phyloP scores from a whole-genome alignment of 208 protist genomes.

The Acanthamoeba culbertsoni region DNA sequence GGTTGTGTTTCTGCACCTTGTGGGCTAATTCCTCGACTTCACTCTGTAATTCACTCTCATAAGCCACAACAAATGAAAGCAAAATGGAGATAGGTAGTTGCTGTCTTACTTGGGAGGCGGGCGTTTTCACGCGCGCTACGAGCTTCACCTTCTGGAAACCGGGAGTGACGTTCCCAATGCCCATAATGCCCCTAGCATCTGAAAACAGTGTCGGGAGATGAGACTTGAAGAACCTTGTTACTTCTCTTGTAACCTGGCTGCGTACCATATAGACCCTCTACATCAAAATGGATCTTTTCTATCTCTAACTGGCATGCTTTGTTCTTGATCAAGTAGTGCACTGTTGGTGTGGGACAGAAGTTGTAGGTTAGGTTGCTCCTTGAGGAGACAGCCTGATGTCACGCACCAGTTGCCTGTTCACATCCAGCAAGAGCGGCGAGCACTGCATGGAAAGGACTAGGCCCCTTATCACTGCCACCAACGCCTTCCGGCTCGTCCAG shows the following conservation, averaged over 20 bases:
- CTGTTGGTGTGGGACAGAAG: background rate
- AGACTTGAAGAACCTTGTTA: no score
- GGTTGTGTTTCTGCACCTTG: constrained; percentile 32
- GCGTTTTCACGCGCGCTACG: background rate
- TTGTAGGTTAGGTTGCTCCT: background rate
- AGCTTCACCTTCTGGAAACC: constrained; percentile 36
- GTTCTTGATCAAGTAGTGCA: constrained; percentile 47
- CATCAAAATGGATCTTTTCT: constrained; percentile 2
- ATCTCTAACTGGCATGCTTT: background rate
- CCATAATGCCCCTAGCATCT: constrained; percentile 9
- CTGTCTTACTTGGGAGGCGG: background rate
- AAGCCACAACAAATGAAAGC: background rate
- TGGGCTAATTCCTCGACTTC: background rate
- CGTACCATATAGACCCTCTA: background rate
- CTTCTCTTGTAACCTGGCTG: background rate
- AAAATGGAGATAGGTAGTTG: background rate
- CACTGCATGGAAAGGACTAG: background rate
- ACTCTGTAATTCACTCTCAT: background rate
- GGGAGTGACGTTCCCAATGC: background rate
- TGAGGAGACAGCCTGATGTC: background rate
- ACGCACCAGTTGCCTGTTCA: background rate
- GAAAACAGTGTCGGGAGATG: no score
- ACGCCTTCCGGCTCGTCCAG: background rate
- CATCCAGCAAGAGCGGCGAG: background rate
- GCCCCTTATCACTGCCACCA: background rate